Conservation (phyloP, 1,139 yeast genomes). For the Arxiozyma slooffiae region DNA sequence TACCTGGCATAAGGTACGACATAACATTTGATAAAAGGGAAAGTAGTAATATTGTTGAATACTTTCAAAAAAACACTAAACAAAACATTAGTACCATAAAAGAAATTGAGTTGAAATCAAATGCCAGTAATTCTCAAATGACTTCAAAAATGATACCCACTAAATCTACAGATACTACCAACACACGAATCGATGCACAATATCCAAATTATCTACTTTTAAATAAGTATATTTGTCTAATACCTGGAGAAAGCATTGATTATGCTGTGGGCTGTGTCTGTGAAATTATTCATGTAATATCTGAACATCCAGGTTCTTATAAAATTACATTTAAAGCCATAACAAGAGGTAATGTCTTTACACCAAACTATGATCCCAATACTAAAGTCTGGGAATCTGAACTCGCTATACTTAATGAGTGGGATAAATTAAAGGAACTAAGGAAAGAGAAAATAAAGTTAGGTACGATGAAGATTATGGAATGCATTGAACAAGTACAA, state of each 20-base stretch:
- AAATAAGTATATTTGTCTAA: constrained; percentile 32
- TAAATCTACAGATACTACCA: background rate
- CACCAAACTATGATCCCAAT: constrained; percentile 30
- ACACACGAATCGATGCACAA: background rate
- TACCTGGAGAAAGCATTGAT: constrained; percentile 18
- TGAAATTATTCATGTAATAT: constrained; percentile 21
- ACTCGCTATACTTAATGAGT: constrained; percentile 13
- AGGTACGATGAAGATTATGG: background rate
- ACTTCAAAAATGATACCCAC: background rate
- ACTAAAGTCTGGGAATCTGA: constrained; percentile 30
- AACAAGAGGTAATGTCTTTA: constrained; percentile 36
- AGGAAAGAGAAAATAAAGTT: background rate
- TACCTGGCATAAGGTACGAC: constrained; percentile 55
- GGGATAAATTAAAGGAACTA: constrained; percentile 13
- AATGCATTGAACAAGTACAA: background rate
- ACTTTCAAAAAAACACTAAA: background rate
- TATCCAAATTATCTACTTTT: background rate
- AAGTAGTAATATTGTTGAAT: constrained; percentile 3
- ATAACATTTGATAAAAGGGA: constrained; percentile 35
- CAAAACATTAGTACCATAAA: background rate
- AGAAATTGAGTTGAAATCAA: constrained; percentile 1
- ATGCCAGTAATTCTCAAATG: background rate
- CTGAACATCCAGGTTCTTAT: constrained; percentile 34
- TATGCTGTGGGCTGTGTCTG: constrained; percentile 4
- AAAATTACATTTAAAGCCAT: constrained; percentile 48